Conservation (phyloP, 371 early-diverging fungal species). For the Apophysomyces variabilis region DNA sequence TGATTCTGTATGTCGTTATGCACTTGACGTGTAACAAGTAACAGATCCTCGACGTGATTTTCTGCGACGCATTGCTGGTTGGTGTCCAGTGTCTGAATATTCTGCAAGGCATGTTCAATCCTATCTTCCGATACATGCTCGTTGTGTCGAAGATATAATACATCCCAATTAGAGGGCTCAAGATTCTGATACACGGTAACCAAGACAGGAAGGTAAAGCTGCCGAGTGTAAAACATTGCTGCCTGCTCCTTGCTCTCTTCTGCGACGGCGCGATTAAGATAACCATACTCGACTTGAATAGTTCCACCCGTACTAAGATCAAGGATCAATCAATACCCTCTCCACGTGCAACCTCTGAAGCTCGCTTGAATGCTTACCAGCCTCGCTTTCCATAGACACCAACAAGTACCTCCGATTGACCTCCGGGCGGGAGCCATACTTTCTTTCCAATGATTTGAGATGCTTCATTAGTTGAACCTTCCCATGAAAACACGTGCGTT, state of each 20-base stretch:
- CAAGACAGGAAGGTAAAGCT: conserved; percentile 70
- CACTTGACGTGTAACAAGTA: conserved; percentile 22
- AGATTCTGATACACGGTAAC: conserved; percentile 74
- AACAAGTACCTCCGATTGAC: conserved; percentile 57
- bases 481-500: conserved; percentile 71
- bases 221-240: conserved; percentile 66
- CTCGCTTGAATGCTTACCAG: conserved; percentile 48
- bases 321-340: conserved; percentile 6
- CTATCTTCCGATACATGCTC: conserved; percentile 23
- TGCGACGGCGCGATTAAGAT: conserved; percentile 41
- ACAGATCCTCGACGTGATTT: conserved; percentile 22
- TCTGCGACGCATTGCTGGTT: conserved; percentile 10
- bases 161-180: conserved; percentile 69
- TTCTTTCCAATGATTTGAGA: conserved; percentile 41
- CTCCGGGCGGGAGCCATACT: conserved; percentile 62
- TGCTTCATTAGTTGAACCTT: conserved; percentile 42
- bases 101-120: conserved; percentile 26
- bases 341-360: neutral
- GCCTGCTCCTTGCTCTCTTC: conserved; percentile 8
- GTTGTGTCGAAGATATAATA: conserved; percentile 58
- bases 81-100: conserved; percentile 10
- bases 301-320: conserved; percentile 66
- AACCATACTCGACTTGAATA: conserved; percentile 77
- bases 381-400: conserved; percentile 80
- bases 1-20: conserved; percentile 27